Base-by-base conservation (phyloP, 345 rosid species). In the Trapa bicornis region DNA sequence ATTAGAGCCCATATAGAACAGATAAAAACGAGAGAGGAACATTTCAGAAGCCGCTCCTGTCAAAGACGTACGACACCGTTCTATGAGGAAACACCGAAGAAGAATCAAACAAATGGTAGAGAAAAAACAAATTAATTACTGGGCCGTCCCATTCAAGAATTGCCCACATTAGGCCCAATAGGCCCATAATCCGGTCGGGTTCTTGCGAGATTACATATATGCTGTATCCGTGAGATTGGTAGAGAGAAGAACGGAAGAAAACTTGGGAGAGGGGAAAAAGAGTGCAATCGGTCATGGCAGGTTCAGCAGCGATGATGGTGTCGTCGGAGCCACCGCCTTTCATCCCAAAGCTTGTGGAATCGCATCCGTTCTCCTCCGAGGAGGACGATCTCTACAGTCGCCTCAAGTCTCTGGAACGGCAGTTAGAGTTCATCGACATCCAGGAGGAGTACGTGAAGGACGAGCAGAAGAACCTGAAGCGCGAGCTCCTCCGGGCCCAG, bases 361-460 rank as follows among this genome's bases (percentile, higher is more conserved):
- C 63, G 1, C 63, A 58, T 14, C 14, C 38, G 3, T 58, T 35
- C 63, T 58, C 63, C 37, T 32, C 63, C 37, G 92, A 90, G 43
- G 97, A 94, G 43, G 99, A 94, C 36, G 99, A 94, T 77, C 97
- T 78, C 54, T 94, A 88, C 78, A 80, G 89, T 77, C 83, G 85
- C 52, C 83, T 81, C 3, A 94, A 94, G 71, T 84, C 92, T 2
- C 86, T 91, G 1, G 87, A 85, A 69, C 80, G 96, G 17, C 99
- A 94, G 75, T 70, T 87, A 0, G 99, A 88, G 78, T 94, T 91
- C 63, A 58, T 32, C 63, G 63, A 58, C 63, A 58, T 58, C 63
- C 96, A 89, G 74, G 96, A 89, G 58, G 96, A 92, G 81, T 92
- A 92, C 64, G 94, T 92, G 48, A 92, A 92, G 71, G 98, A 92